Conservation (phyloP, 345 rosid species). For the Hirschfeldia incana region DNA sequence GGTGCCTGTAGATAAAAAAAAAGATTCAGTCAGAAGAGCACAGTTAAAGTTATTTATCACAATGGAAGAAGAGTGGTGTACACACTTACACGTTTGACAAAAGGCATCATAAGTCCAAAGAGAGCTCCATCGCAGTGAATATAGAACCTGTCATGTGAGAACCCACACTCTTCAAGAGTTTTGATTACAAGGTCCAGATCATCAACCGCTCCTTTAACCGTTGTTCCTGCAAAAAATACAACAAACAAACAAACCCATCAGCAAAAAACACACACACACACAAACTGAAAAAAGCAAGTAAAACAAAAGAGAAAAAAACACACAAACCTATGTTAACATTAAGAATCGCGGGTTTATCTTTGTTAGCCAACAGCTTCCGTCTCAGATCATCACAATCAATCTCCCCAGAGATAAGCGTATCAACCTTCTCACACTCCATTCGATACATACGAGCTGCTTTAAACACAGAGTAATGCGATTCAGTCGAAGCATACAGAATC, state of each 20-base stretch:
- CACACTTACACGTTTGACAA: constrained; percentile 76
- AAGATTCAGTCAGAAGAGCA: not conserved
- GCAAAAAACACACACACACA: not conserved
- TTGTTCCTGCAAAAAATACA: constrained; percentile 55
- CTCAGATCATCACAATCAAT: constrained; percentile 80
- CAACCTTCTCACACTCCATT: constrained; percentile 84
- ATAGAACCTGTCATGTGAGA: constrained; percentile 73
- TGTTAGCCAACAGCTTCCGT: constrained; percentile 65
- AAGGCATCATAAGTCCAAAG: constrained; percentile 99
- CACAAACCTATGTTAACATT: constrained; percentile 84
- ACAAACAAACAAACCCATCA: not conserved
- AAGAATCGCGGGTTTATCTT: constrained; percentile 89
- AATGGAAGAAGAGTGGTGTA: not conserved
- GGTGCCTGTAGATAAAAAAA: constrained; percentile 60
- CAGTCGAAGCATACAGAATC: constrained; percentile 79
- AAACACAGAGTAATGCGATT: constrained; percentile 88
- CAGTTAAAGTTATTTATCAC: not conserved
- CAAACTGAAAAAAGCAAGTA: not conserved
- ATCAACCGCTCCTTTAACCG: constrained; percentile 98
- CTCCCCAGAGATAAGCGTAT: constrained; percentile 77
- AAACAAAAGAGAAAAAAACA: not conserved
- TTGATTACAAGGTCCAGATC: constrained; percentile 91
- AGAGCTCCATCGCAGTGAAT: constrained; percentile 98
- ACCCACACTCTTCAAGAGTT: constrained; percentile 86
- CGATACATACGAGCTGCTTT: constrained; percentile 96